Evolutionary conservation across 2,329 filamentous ascomycete species (phyloP).

Genomic region (Aspergillus alliaceus): DNA sequence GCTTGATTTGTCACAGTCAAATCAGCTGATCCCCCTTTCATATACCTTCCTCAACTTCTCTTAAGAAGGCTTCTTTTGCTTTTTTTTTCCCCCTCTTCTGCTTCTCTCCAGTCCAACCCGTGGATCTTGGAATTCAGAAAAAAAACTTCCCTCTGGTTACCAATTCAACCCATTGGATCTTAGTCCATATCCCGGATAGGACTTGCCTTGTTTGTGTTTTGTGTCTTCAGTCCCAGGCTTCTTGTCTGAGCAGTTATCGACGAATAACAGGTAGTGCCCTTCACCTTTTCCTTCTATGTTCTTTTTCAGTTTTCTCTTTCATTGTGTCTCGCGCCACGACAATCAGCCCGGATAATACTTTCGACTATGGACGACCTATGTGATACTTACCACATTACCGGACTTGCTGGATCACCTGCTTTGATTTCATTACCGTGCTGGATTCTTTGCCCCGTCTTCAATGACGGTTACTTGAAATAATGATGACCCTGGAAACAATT

Average conservation of each 20-base stretch:
- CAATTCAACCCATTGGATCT: constrained; percentile 27
- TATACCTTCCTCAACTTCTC: background rate
- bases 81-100: constrained; percentile 7
- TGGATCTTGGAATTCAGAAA: constrained; percentile 19
- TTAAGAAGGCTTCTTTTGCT: background rate
- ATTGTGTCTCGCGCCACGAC: constrained; percentile 15
- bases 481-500: constrained; percentile 23
- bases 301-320: constrained; percentile 20
- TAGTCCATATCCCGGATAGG: constrained; percentile 32
- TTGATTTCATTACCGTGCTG: constrained; percentile 11
- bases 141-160: constrained; percentile 22
- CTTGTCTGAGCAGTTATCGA: constrained; percentile 25
- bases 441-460: constrained; percentile 16
- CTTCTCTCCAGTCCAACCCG: constrained; percentile 13
- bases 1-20: constrained; percentile 23
- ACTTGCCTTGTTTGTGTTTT: constrained; percentile 32
- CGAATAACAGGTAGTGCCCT: constrained; percentile 45
- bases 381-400: constrained; percentile 5
- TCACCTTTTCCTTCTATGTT: constrained; percentile 26
- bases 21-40: constrained; percentile 12
- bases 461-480: constrained; percentile 22
- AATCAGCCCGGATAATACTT: background rate
- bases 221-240: constrained; percentile 28
- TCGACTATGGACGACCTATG: constrained; percentile 11
- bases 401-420: constrained; percentile 8